Conservation (phyloP, 371 early-diverging fungal genomes). For the Circinella minor region DNA sequence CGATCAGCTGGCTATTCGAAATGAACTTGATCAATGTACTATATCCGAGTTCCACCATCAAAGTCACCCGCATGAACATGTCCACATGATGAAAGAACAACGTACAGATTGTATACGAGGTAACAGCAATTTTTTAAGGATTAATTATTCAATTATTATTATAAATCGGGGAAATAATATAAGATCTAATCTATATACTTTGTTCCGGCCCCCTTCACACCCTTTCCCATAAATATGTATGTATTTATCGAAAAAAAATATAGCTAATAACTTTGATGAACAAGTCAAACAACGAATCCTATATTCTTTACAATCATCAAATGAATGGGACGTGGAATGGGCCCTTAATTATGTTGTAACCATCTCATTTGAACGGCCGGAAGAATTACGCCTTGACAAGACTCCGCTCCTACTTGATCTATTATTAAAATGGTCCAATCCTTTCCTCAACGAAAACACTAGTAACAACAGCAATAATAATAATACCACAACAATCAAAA, state of each 20-base stretch:
- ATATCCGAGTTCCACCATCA: slow-evolving; percentile 43
- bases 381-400: slow-evolving; percentile 65
- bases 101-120: slow-evolving; percentile 20
- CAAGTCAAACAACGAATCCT: slow-evolving; percentile 71
- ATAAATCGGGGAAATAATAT: too few relatives aligned
- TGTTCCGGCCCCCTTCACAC: too few relatives aligned
- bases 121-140: not conserved
- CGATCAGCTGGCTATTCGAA: slow-evolving; percentile 24
- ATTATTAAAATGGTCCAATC: slow-evolving; percentile 57
- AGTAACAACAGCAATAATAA: too few relatives aligned
- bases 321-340: slow-evolving; percentile 85
- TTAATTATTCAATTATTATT: too few relatives aligned
- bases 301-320: slow-evolving; percentile 72
- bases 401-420: slow-evolving; percentile 71
- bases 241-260: not conserved
- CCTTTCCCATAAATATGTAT: too few relatives aligned
- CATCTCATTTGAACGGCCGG: slow-evolving; percentile 68
- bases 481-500: too few relatives aligned
- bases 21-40: slow-evolving; percentile 24
- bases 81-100: slow-evolving; percentile 35
- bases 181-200: too few relatives aligned
- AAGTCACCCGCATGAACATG: slow-evolving; percentile 38
- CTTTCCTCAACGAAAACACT: slow-evolving; percentile 44
- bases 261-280: slow-evolving; percentile 38
- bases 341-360: slow-evolving; percentile 81